A percentile compares a stretch with the other conserved stretches of the same genome.
phyloP scores from a whole-genome alignment of 306 rosid species.

The Vigna hirtella region DNA sequence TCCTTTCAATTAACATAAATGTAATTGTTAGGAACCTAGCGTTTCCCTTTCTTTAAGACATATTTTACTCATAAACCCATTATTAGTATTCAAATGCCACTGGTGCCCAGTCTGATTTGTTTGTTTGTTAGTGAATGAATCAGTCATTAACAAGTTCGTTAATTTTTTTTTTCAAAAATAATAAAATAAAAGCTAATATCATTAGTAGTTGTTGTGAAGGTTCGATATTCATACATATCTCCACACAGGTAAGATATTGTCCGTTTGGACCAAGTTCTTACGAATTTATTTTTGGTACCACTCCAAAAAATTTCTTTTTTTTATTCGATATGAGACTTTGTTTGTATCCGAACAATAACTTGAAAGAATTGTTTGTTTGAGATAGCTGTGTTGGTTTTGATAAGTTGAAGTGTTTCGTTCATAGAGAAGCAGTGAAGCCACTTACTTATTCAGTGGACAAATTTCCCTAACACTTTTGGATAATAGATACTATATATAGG shows the following conservation, averaged over 20 bases:
- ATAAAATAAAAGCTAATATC: background rate
- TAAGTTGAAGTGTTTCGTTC: background rate
- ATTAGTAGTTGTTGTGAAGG: too few species aligned
- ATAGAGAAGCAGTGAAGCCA: background rate
- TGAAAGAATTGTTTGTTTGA: background rate
- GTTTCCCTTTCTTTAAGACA: background rate
- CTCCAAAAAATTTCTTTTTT: too few species aligned
- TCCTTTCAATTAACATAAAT: background rate
- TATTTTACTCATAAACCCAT: too few species aligned
- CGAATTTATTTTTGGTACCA: too few species aligned
- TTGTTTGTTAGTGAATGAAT: too few species aligned
- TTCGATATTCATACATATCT: too few species aligned
- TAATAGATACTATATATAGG: background rate
- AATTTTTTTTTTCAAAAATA: background rate
- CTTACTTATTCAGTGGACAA: background rate
- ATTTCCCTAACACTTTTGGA: constrained; percentile 4
- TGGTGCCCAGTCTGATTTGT: too few species aligned
- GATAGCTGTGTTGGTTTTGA: background rate
- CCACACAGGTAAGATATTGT: too few species aligned
- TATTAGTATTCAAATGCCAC: too few species aligned
- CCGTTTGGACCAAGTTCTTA: rapidly evolving
- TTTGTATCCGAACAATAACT: background rate
- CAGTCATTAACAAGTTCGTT: too few species aligned
- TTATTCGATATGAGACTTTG: too few species aligned
- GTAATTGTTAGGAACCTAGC: background rate